These are phyloP conservation scores for Cercospora berteroae DNA, from an alignment of 2,329 filamentous ascomycete genomes.

Conservation along the genomic window DNA sequence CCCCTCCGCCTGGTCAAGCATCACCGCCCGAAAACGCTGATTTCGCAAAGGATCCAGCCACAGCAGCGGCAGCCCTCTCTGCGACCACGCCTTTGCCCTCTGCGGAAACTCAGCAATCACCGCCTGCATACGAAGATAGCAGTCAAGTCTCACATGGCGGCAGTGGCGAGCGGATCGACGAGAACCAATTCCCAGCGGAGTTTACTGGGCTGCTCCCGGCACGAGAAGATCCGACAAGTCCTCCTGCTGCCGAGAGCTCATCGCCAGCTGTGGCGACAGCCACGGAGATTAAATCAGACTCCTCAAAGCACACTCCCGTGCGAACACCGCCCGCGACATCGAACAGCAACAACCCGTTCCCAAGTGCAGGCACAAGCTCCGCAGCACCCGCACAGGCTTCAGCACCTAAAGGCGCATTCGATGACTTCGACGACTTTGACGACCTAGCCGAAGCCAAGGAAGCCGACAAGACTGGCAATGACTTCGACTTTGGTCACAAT, in stretches of 20 bases:
- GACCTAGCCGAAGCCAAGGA: slow-evolving; percentile 83
- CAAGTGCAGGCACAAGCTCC: not conserved
- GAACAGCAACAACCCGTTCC: slow-evolving; percentile 11
- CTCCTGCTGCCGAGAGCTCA: slow-evolving; percentile 13
- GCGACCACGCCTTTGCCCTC: slow-evolving; percentile 47
- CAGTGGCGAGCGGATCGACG: slow-evolving; percentile 29
- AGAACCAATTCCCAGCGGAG: slow-evolving; percentile 50
- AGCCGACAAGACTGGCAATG: slow-evolving; percentile 68
- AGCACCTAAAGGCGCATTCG: slow-evolving; percentile 56
- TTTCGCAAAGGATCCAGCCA: not conserved
- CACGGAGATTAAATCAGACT: slow-evolving; percentile 16
- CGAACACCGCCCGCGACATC: slow-evolving; percentile 17
- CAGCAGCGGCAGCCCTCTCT: slow-evolving; percentile 8
- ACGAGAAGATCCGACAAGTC: slow-evolving; percentile 51
- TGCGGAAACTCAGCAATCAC: slow-evolving; percentile 57
- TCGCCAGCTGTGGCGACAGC: slow-evolving; percentile 14
- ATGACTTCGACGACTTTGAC: slow-evolving; percentile 77
- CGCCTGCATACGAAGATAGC: slow-evolving; percentile 55
- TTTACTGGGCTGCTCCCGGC: slow-evolving; percentile 57
- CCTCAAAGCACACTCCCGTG: slow-evolving; percentile 11
- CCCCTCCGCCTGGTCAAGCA: slow-evolving; percentile 34
- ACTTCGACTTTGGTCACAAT: slow-evolving; percentile 66
- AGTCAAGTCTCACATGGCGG: slow-evolving; percentile 37
- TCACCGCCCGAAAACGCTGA: not conserved
- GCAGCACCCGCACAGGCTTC: slow-evolving; percentile 23